Conservation (phyloP, 1,139 yeast genomes). For the Torulaspora pretoriensis region DNA sequence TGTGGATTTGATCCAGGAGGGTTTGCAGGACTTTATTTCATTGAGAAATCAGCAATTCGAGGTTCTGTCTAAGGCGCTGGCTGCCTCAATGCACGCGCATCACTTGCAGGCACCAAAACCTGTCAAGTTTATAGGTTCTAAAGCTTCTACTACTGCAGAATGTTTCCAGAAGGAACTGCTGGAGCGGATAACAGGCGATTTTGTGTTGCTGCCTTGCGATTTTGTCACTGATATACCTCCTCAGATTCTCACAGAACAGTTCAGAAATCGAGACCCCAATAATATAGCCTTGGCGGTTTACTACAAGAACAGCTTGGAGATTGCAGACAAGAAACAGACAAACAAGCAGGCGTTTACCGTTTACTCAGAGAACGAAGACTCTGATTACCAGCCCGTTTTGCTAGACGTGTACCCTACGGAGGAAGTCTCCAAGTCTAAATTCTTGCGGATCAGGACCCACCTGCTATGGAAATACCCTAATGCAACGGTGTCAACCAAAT, state of each 20-base stretch:
- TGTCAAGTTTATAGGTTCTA: slow-evolving; percentile 47
- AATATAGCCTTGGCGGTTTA: slow-evolving; percentile 70
- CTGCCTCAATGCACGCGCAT: slow-evolving; percentile 26
- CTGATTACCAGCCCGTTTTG: slow-evolving; percentile 46
- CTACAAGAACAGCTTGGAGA: slow-evolving; percentile 66
- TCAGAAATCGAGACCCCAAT: slow-evolving; percentile 59
- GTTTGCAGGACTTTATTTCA: slow-evolving; percentile 24
- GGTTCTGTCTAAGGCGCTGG: slow-evolving; percentile 26
- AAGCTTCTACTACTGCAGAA: slow-evolving; percentile 59
- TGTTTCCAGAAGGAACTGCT: slow-evolving; percentile 49
- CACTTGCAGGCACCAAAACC: slow-evolving; percentile 36
- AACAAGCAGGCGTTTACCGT: slow-evolving; percentile 52
- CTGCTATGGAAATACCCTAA: slow-evolving; percentile 86
- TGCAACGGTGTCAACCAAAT: slow-evolving; percentile 66
- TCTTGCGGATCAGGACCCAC: slow-evolving; percentile 74
- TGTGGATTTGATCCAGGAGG: slow-evolving; percentile 30
- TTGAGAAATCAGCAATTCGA: slow-evolving; percentile 32
- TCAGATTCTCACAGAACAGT: slow-evolving; percentile 78
- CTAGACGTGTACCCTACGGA: slow-evolving; percentile 65
- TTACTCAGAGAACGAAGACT: slow-evolving; percentile 47
- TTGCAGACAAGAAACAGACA: slow-evolving; percentile 60
- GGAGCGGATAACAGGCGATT: slow-evolving; percentile 45
- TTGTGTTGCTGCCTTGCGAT: slow-evolving; percentile 87
- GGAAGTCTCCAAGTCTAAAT: slow-evolving; percentile 63
- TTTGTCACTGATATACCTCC: slow-evolving; percentile 90